A percentile compares a stretch with the other conserved stretches of the same genome.
These are phyloP conservation scores for Kappamyces sp. DNA, from an alignment of 192 early-diverging fungal genomes.

Conservation along the genomic window DNA sequence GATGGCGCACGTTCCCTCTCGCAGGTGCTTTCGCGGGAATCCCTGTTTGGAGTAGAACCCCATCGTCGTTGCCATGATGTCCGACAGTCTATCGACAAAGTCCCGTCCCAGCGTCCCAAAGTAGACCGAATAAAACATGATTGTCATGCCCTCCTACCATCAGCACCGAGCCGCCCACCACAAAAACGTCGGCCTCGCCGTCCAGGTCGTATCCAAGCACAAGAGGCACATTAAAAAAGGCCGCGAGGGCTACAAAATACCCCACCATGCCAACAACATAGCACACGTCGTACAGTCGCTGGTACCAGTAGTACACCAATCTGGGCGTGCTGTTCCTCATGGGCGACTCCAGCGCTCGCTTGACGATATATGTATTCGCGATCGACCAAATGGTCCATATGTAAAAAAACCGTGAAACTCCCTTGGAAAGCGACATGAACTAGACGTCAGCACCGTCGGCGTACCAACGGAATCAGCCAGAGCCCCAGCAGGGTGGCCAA, in stretches of 20 bases:
- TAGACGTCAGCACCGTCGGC: not conserved
- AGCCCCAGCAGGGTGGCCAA: conserved; percentile 40
- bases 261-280: conserved; percentile 33
- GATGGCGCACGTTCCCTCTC: conserved; percentile 43
- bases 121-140: conserved; percentile 49
- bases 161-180: conserved; percentile 14
- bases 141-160: conserved; percentile 30
- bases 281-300: conserved; percentile 31
- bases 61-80: conserved; percentile 42
- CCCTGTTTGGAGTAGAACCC: conserved; percentile 41
- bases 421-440: conserved; percentile 30
- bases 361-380: conserved; percentile 33
- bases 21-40: conserved; percentile 44
- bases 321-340: conserved; percentile 38
- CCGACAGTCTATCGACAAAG: conserved; percentile 45
- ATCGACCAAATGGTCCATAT: conserved; percentile 38
- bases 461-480: conserved; percentile 38
- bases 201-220: conserved; percentile 31
- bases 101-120: conserved; percentile 46
- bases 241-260: conserved; percentile 29
- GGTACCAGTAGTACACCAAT: conserved; percentile 46
- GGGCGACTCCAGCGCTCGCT: conserved; percentile 32
- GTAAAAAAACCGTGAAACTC: conserved; percentile 34
- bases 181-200: conserved; percentile 34
- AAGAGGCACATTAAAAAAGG: conserved; percentile 42